Evolutionary conservation across 345 rosid species (phyloP).

Genomic region (Litchi chinensis): DNA sequence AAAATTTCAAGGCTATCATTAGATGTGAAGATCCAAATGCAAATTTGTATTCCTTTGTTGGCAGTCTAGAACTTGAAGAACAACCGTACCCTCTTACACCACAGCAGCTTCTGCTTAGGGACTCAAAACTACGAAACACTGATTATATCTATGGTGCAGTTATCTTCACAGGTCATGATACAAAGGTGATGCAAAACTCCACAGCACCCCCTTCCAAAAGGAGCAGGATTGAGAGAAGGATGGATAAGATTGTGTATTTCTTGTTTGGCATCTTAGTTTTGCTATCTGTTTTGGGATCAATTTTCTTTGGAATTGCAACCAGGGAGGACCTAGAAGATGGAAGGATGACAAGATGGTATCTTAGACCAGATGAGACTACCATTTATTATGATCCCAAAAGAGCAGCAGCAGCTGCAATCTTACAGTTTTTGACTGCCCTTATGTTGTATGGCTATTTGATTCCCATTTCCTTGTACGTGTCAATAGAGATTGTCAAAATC

Average conservation of each 20-base stretch:
- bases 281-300: constrained; percentile 66
- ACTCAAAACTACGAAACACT: constrained; percentile 87
- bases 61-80: constrained; percentile 67
- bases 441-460: constrained; percentile 89
- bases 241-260: constrained; percentile 74
- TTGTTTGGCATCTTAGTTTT: constrained; percentile 67
- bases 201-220: constrained; percentile 94
- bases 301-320: constrained; percentile 76
- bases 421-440: constrained; percentile 77
- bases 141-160: constrained; percentile 84
- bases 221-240: constrained; percentile 85
- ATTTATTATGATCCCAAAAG: constrained; percentile 62
- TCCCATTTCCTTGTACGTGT: constrained; percentile 92
- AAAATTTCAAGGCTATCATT: constrained; percentile 61
- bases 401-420: constrained; percentile 64
- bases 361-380: constrained; percentile 78
- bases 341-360: constrained; percentile 92
- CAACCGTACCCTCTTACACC: constrained; percentile 74
- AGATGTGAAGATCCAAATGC: constrained; percentile 97
- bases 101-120: constrained; percentile 91
- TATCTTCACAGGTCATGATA: constrained; percentile 85
- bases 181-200: constrained; percentile 93
- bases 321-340: constrained; percentile 63
- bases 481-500: constrained; percentile 88
- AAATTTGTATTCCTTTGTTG: constrained; percentile 78